Evolutionary conservation across 2,329 filamentous ascomycete genomes (phyloP), one percentile per base, ranked within the genome.

Genomic region (Penicillium sp.): DNA sequence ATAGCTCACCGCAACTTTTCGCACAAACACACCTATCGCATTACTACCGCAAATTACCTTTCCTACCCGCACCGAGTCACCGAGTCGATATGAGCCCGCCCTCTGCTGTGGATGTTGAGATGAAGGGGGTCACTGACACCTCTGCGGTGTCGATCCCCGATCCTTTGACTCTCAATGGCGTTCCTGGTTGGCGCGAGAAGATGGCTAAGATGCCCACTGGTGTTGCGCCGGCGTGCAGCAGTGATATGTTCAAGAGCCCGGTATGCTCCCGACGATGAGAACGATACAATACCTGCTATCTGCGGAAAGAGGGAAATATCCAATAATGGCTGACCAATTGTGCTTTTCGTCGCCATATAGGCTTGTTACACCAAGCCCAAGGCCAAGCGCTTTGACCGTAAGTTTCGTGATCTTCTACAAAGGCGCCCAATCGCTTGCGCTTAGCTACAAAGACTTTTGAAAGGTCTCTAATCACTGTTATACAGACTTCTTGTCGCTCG

Each of bases 361-460:
- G 68, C 66, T 35, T 77, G 74, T 55, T 74, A 73, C 58, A 72
- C 82, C 21, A 93, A 93, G 70, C 89, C 90, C 4, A 88, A 87
- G 69, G 90, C 93, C 3, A 91, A 88, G 73, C 80, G 86, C 73
- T 97, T 90, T 89, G 90, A 96, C 70, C 84, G 91, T 96, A 79
- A 79, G 90, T 85, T 22, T 46, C 21, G 8, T 22, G 10, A 29
- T 43, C n/a, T 22, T 39, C n/a, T 33, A 45, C n/a, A 14, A 31
- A 22, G 5, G 29, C 29, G 7, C 22, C 41, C 19, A 22, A 37
- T 35, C 10, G 9, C 24, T 47, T 13, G 41, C 13, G 21, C 13
- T 19, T 33, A n/a, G 29, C 37, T 44, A 43, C 19, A 13, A 31
- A 33, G 26, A 11, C 26, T 22, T 21, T 44, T 9, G n/a, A n/a